phyloP scores from a whole-genome alignment of 345 rosid genomes.

The Aquilaria yunnanensis region DNA sequence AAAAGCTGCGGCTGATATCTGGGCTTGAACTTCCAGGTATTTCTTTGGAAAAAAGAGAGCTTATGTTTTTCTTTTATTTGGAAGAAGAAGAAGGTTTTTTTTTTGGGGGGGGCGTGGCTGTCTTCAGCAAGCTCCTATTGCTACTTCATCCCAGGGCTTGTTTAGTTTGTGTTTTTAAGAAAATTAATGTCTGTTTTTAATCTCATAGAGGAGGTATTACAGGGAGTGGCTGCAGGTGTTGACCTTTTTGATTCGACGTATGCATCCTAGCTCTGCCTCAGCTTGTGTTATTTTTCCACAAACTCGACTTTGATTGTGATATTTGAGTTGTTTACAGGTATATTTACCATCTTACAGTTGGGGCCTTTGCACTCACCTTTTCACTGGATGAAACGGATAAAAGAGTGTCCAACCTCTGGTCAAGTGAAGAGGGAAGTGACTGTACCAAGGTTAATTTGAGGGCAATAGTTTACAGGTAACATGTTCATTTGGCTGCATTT shows the following conservation, averaged over 20 bases:
- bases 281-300: neutral
- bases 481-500: neutral
- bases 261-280: conserved; percentile 12
- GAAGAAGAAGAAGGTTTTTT: neutral
- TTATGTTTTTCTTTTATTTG: neutral
- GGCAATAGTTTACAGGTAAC: conserved; percentile 56
- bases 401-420: conserved; percentile 9
- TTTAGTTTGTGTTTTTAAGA: neutral
- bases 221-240: conserved; percentile 73
- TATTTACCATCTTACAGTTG: conserved; percentile 60
- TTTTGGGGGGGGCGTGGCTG: neutral
- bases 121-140: neutral
- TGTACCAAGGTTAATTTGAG: conserved; percentile 51
- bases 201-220: conserved; percentile 64
- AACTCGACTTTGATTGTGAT: neutral
- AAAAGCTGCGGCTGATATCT: conserved; percentile 50
- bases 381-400: conserved; percentile 27
- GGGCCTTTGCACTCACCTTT: conserved; percentile 66
- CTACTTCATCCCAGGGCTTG: neutral
- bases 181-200: neutral
- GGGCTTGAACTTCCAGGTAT: conserved; percentile 76
- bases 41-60: neutral
- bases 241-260: conserved; percentile 72
- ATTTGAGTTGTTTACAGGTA: conserved; percentile 34
- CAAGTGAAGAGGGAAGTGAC: conserved; percentile 28